Evolutionary conservation across 306 rosid genomes (phyloP), one percentile per base, ranked within the genome.

Genomic region (Dalbergia cultrata): DNA sequence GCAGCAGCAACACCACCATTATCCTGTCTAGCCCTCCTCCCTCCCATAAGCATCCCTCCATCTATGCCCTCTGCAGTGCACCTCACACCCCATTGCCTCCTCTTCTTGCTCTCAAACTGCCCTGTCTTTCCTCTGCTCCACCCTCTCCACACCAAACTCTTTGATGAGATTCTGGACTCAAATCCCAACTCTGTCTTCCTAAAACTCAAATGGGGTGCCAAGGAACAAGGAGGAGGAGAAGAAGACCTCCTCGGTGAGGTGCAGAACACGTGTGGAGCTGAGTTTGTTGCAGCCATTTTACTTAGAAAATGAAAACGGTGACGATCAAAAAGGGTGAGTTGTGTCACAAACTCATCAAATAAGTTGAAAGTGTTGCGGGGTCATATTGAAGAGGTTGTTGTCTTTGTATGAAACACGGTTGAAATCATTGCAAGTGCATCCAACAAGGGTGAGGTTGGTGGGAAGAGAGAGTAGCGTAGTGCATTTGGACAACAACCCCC

Each of bases 51-150:
- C 87, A 86, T 81, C 49, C 89, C 93, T 8, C 89, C 85, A 70
- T 89, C 91, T 64, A 89, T 79, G 7, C 92, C 92, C 81, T 93
- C 98, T 62, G 88, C 97, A 43, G 88, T 70, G 81, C 91, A 88
- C 56, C 22, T 88, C 84, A 84, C 90, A 74, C 41, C 49, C 75
- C 74, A 69, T 69, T 74, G 10, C 43, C 18, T 18, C 82, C 50
- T 44, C 16, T 9, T 68, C 67, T 56, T 43, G 19, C 80, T 64
- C 84, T 53, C 74, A 67, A 44, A 47, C 19, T 34, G 2, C 78
- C 81, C 88, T 65, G 39, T 47, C 47, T 5, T 35, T 70, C 70
- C 82, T 5, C 53, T 72, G 52, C 12, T 77, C 14, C 62, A 10
- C 3, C 31, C 62, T 53, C 72, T 67, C 89, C 82, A 67, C 82